Evolutionary conservation across 176 grass and related monocot species (phyloP), one percentile per base, ranked within the genome.

Genomic region (Cocos nucifera): DNA sequence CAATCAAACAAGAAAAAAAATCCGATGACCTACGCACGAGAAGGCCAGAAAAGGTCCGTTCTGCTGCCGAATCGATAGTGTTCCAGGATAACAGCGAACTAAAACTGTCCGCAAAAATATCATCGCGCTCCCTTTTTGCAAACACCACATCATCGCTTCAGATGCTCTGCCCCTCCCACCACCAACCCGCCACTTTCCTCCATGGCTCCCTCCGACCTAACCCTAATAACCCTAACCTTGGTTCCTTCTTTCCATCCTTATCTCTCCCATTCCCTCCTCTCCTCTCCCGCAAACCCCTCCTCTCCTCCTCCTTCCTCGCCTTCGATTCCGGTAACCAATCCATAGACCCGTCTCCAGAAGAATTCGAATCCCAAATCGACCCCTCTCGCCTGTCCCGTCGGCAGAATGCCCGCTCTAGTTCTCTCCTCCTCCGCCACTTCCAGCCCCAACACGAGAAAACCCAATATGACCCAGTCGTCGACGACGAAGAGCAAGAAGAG

Each of bases 391-490:
- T 66, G 17, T 62, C 70, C 57, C 79, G 86, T 39, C 78, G 83
- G 29, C 82, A 90, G 74, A 87, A 97, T 66, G 55, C 78, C 6
- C 55, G 51, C 19, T 53, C 32, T 1, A 53, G 64, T 1, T 22
- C 80, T 14, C 68, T 73, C 15, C 74, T 78, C 20, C 71, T n/a
- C 19, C 69, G 49, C 63, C 62, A 63, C 63, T 49, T 72, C 53
- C 3, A 79, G 48, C 4, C 62, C 62, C 19, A 17, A 17, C 27
- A 5, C 35, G 35, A 44, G 10, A 12, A 18, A 30, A 44, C 48
- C 4, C 0, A 5, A 44, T 44, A 61, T 19, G 5, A 5, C 17
- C 4, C 1, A 49, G 32, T 5, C 16, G 17, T 49, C 20, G 25
- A 18, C 18, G 17, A 25, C 6, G 69, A 48, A 35, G 3, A 76